Evolutionary conservation across 805 yeast species (phyloP).

Genomic region (Starmera quercuum): DNA sequence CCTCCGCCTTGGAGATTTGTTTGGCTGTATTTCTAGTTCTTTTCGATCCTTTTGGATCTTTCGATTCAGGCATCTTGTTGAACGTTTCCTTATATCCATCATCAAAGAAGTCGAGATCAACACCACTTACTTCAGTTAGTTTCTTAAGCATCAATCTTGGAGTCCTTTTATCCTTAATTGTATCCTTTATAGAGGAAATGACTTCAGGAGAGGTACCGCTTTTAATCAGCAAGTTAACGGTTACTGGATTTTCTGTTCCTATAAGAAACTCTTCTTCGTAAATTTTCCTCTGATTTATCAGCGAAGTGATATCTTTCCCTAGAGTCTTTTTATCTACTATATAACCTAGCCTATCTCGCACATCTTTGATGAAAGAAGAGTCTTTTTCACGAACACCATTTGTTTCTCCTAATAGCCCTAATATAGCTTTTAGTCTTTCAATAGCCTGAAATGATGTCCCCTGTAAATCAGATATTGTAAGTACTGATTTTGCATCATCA

Average conservation of each 20-base stretch:
- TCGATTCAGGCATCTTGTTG: constrained; percentile 3
- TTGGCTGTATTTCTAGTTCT: not conserved
- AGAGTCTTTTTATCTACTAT: constrained; percentile 50
- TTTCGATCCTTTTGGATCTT: not conserved
- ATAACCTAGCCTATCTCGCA: constrained; percentile 36
- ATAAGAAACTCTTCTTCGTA: constrained; percentile 13
- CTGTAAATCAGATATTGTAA: constrained; percentile 24
- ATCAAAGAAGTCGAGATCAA: constrained; percentile 20
- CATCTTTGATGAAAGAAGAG: constrained; percentile 26
- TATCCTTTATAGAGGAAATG: constrained; percentile 7
- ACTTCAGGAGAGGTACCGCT: constrained; percentile 15
- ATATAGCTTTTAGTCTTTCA: constrained; percentile 34
- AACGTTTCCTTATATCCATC: constrained; percentile 14
- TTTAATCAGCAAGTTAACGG: constrained; percentile 18
- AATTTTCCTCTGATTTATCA: constrained; percentile 26
- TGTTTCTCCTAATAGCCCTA: constrained; percentile 32
- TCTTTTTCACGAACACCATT: constrained; percentile 41
- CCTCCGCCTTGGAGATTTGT: no score
- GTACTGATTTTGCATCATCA: not conserved
- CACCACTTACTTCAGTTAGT: constrained; percentile 10
- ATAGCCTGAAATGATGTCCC: constrained; percentile 36
- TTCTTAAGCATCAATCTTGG: not conserved
- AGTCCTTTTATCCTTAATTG: not conserved
- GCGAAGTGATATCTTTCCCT: constrained; percentile 31
- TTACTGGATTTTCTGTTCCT: constrained; percentile 12